Base-by-base conservation (phyloP, 768 basidiomycete genomes). In the Hydnomerulius pinastri region DNA sequence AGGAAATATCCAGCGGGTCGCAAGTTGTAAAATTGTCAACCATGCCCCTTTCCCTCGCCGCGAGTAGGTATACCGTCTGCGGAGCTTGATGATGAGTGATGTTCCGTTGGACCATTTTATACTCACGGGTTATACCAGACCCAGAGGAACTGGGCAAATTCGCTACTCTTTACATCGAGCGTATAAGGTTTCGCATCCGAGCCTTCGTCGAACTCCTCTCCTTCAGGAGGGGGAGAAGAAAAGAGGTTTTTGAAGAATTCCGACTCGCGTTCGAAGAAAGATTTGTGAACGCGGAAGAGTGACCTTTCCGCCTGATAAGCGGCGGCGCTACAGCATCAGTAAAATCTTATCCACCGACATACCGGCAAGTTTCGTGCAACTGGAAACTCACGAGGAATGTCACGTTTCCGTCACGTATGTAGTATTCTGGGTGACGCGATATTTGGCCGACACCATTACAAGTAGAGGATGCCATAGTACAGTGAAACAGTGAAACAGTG, bases 101-200 rank as follows among this genome's bases (percentile, higher is more conserved):
- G 5, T 28, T 12, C n/a, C 18, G 4, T 40, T 36, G 23, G 7
- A 25, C 17, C 12, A 18, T 5, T 18, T 15, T 23, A 8, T 2
- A 60, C 75, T 55, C 53, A 81, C 79, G 74, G 73, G 38, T 82
- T 81, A 44, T 84, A 84, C 56, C 81, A 82, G 0, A 82, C 73
- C 75, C 80, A 82, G 0, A 83, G 61, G 0, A 84, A 73, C 0
- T 61, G 63, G 0, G 73, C 73, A 44, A 84, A 82, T 0, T 79
- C 71, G 0, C 63, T 50, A 0, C 67, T 57, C 0, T 63, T 68
- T 4, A 76, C 68, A 2, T 75, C 58, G 2, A 46, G 17, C 2
- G 55, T 64, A 0, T 50, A 64, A 0, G 58, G 64, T 4, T 50
- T 46, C 0, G 43, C 25, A 0, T 18, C 25, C 0, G 52, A 53